Evolutionary conservation across 1,284 basidiomycete species (phyloP), one percentile per base, ranked within the genome.

Genomic region (Puccinia novopanici): DNA sequence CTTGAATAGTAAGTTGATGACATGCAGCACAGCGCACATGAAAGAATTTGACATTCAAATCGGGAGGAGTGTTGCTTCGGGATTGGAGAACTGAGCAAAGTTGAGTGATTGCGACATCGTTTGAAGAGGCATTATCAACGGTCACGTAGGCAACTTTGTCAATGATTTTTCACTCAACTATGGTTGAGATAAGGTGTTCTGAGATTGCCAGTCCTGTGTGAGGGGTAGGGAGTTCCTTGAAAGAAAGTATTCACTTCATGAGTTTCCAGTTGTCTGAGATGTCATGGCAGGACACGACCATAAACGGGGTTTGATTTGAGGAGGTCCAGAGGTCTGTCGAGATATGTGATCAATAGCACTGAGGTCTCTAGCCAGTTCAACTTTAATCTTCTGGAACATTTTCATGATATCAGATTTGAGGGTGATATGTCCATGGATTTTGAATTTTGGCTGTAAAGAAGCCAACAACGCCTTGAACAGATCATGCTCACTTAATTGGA

Each of bases 211-310:
- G 3, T 9, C 61, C 34, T 3, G 34, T 65, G 19, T 65, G 61
- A n/a, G 61, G 61, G 2, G 30, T 37, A 13, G 61, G 61, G 8
- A 65, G 61, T 65, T 65, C 61, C 17, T 65, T 65, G 40, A 40
- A 65, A 40, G 8, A 4, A 10, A 65, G 37, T 17, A 65, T 4
- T 37, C 22, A 34, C n/a, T 65, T 65, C n/a, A 10, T 5, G 34
- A 65, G 61, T 9, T 30, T 65, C 61, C 61, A 65, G 30, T 65
- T 10, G 10, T 30, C 6, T 34, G 40, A 40, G 61, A 65, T 65
- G 34, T 19, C 37, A 34, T 42, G 61, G 3, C 12, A 30, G 37
- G 61, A 40, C 10, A 65, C 40, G 2, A 65, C 61, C 61, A 65
- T 65, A 40, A 9, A 65, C 2, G 61, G 61, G 22, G 34, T 40